Conservation (phyloP, 1,284 basidiomycete species). For the Inonotus obliquus region DNA sequence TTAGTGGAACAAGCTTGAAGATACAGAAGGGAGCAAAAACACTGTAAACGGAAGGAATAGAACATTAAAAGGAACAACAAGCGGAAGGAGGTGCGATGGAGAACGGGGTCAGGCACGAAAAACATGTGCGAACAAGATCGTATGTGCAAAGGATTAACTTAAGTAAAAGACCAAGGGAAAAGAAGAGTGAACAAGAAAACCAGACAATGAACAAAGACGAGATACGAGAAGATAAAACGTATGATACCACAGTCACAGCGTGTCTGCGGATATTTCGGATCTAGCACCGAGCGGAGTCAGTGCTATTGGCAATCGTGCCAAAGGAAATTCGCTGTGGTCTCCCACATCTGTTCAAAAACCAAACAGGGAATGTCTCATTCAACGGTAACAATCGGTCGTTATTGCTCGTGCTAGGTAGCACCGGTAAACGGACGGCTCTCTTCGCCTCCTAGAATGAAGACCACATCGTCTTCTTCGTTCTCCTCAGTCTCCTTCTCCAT, state of each 20-base stretch:
- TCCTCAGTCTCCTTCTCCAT: constrained; percentile 33
- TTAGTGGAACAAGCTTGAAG: neutral
- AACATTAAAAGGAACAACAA: neutral
- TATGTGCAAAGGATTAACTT: constrained; percentile 6
- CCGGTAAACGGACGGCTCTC: constrained; percentile 30
- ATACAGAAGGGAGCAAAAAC: neutral
- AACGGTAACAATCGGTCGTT: neutral
- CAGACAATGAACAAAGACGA: neutral
- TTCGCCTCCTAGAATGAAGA: constrained; percentile 41
- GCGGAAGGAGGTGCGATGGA: neutral
- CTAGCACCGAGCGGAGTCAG: neutral
- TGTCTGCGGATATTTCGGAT: neutral
- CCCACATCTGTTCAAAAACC: neutral
- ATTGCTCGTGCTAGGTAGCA: constrained; percentile 12
- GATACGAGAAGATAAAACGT: neutral
- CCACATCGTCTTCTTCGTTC: constrained; percentile 53
- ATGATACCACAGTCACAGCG: neutral
- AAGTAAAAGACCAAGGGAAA: neutral
- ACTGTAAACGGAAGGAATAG: neutral
- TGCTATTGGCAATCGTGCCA: neutral
- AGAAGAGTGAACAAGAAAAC: constrained; percentile 1
- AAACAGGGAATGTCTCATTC: neutral
- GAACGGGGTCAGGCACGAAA: neutral
- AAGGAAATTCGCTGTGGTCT: neutral
- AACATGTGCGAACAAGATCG: constrained; percentile 6